Evolutionary conservation across 2,329 filamentous ascomycete genomes (phyloP).

Genomic region (Aspergillus ruber): DNA sequence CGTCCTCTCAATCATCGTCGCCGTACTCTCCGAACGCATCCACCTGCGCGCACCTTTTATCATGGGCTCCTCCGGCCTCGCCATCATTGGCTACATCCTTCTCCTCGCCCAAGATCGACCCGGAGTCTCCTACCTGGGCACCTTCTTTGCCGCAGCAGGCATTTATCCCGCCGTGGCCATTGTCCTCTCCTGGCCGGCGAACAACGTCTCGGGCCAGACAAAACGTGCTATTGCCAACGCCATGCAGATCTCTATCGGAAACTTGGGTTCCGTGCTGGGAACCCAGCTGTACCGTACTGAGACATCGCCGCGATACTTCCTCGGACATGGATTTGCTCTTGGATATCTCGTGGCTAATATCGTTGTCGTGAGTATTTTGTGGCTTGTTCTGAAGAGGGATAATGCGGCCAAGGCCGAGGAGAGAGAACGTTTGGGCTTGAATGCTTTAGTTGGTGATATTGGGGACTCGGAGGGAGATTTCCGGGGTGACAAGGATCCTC

Average conservation of each 20-base stretch:
- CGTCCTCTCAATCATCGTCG: conserved; percentile 52
- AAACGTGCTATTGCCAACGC: conserved; percentile 63
- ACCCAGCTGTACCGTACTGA: conserved; percentile 61
- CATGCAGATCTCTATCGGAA: conserved; percentile 67
- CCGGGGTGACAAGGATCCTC: conserved; percentile 56
- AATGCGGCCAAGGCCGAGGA: conserved; percentile 49
- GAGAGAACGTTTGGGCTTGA: conserved; percentile 36
- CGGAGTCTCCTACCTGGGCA: conserved; percentile 55
- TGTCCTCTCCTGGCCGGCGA: conserved; percentile 63
- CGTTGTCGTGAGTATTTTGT: conserved; percentile 48
- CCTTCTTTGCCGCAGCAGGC: conserved; percentile 58
- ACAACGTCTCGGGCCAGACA: conserved; percentile 65
- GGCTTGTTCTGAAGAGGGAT: conserved; percentile 50
- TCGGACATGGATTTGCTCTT: conserved; percentile 62
- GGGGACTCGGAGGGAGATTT: conserved; percentile 48
- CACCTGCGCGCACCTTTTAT: conserved; percentile 58
- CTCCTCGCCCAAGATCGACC: conserved; percentile 50
- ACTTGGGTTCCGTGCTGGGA: conserved; percentile 61
- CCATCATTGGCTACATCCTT: conserved; percentile 57
- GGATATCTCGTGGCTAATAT: conserved; percentile 58
- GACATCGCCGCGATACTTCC: conserved; percentile 56
- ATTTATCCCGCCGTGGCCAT: conserved; percentile 62
- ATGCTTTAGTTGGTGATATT: conserved; percentile 36
- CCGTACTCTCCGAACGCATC: conserved; percentile 54
- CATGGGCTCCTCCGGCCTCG: conserved; percentile 51